Evolutionary conservation across 768 basidiomycete genomes (phyloP), one percentile per base, ranked within the genome.

Genomic region (Amanita muscaria): DNA sequence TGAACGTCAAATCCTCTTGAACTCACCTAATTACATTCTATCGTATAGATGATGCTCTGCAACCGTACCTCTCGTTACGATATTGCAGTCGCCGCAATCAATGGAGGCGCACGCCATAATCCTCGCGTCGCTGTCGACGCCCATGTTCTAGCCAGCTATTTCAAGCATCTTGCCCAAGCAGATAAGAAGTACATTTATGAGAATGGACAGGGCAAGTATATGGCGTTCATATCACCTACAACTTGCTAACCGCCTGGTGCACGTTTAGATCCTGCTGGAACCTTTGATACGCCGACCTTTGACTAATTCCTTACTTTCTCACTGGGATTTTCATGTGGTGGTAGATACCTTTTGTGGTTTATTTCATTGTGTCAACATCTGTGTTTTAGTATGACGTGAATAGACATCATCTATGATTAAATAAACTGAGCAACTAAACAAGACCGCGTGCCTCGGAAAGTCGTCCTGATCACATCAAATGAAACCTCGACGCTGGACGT

Each of bases 31-130:
- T n/a, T n/a, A n/a, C n/a, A n/a, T n/a, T n/a, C n/a, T 4, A 23
- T 18, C 15, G 16, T 4, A 3, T 24, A 82, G 78, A 86, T 85
- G 84, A 80, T 85, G 83, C 59, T 85, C 14, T 72, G 72, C 57
- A 86, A 86, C 59, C 63, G 67, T 40, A 80, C 80, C 0, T 83
- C 81, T 22, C 71, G 83, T 29, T 86, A 76, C 58, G 65, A 80
- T 42, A 70, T 85, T 30, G 83, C 83, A 23, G 62, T 72, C 3
- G 69, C 68, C 10, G 83, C 82, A 6, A 66, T 86, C 27, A 70
- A 72, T 11, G 73, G 73, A 25, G 80, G 71, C 8, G 73, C 79
- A 5, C 49, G 53, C 24, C 55, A 61, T 43, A 84, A 85, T 52
- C 53, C 69, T 15, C 67, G 64, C 35, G 72, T 84, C 2, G 72